Base-by-base conservation (phyloP, 768 basidiomycete species). In the Phlebiopsis flavidoalba region DNA sequence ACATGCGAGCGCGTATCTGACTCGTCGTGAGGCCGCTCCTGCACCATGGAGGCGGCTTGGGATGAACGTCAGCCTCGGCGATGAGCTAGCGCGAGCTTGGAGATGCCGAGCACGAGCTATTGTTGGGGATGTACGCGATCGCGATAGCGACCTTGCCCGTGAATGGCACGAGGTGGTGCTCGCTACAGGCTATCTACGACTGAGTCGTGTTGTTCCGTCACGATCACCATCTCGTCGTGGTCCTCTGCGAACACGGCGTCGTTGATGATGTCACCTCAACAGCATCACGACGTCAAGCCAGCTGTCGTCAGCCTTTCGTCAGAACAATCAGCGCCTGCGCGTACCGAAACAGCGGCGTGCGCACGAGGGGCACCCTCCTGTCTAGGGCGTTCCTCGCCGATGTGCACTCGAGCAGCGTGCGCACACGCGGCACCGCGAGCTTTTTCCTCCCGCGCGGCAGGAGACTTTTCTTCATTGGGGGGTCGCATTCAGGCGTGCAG, bases 221-320 rank as follows among this genome's bases (percentile, higher is more conserved):
- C 96, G 61, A 99, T 85, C 46, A 99, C 97, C 94, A 99, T 96
- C 75, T 99, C 97, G 69, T 98, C 97, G 77, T 99, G 97, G 75
- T 99, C 94, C 74, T 99, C 97, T 48, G 93, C 89, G 71, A 99
- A 99, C 43, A 99, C 86, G 60, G 97, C 97, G 79, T 96, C 93
- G 75, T 98, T 98, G 64, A 98, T 97, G 68, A 98, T 95, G 72
- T 99, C 93, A n/a, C n/a, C n/a, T n/a, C n/a, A n/a, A n/a, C n/a
- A n/a, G n/a, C n/a, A n/a, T n/a, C n/a, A n/a, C n/a, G n/a, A n/a
- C 75, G 88, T 85, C 65, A 99, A n/a, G 76, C 65, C 93, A n/a
- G 85, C 72, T 98, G 72, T 98, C 97, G 75, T 99, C n/a, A 99
- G 10, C 97, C 97, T 71, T 89, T 87, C 36, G 97, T 98, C 95